These are phyloP conservation scores for Inosperma sp. DNA, from an alignment of 768 basidiomycete genomes.

Conservation along the genomic window DNA sequence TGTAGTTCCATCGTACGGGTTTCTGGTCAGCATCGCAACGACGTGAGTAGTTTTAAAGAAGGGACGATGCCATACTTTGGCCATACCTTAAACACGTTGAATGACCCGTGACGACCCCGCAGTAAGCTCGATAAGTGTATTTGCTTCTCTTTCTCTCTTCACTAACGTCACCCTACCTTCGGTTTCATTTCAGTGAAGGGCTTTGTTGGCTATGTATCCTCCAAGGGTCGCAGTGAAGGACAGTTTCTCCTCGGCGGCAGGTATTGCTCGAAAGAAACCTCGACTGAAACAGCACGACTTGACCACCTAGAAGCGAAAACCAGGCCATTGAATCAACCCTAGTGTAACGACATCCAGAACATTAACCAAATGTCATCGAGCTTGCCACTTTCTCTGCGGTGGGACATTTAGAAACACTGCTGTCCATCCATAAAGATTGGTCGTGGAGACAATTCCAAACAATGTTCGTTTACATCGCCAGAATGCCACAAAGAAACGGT, in stretches of 20 bases:
- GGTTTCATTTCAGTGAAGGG: conserved; percentile 2
- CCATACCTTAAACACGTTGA: conserved; percentile 10
- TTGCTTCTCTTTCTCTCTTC: not conserved
- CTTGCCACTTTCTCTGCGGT: too few relatives aligned
- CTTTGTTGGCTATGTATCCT: not conserved
- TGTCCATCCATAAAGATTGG: too few relatives aligned
- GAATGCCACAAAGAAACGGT: too few relatives aligned
- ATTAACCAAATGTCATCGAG: too few relatives aligned
- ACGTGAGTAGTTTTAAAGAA: not conserved
- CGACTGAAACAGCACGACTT: too few relatives aligned
- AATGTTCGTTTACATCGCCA: too few relatives aligned
- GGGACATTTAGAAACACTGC: too few relatives aligned
- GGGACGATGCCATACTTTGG: conserved; percentile 3
- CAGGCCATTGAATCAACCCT: too few relatives aligned
- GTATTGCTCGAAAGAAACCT: too few relatives aligned
- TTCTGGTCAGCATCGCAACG: conserved; percentile 7
- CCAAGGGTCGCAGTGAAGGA: not conserved
- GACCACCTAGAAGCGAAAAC: too few relatives aligned
- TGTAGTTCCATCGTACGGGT: conserved; percentile 16
- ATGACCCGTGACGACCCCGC: not conserved
- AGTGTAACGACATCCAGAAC: too few relatives aligned
- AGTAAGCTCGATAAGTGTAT: conserved; percentile 2
- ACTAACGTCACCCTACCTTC: not conserved
- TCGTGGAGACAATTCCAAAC: too few relatives aligned
- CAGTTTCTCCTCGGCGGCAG: not conserved